These are phyloP conservation scores for Ogataea ramenticola DNA, from an alignment of 805 yeast genomes.

Conservation along the genomic window DNA sequence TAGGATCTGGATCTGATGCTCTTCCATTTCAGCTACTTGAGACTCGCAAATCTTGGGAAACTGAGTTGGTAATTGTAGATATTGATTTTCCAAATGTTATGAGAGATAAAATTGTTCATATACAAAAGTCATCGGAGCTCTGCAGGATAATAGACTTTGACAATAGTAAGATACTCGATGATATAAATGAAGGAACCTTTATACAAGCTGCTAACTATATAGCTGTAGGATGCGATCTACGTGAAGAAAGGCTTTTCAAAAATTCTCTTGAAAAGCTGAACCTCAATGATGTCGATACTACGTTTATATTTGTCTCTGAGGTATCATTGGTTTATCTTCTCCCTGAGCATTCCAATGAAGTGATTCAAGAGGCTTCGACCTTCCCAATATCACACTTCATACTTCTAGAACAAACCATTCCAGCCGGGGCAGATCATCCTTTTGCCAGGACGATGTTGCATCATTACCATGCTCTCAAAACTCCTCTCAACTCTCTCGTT, in stretches of 20 bases:
- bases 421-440: slow-evolving; percentile 54
- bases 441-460: slow-evolving; percentile 69
- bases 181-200: not conserved
- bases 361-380: slow-evolving; percentile 40
- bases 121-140: slow-evolving; percentile 41
- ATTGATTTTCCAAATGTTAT: slow-evolving; percentile 72
- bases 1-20: slow-evolving; percentile 78
- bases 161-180: not conserved
- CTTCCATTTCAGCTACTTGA: slow-evolving; percentile 44
- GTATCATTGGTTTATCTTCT: slow-evolving; percentile 79
- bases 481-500: slow-evolving; percentile 62
- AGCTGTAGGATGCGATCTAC: slow-evolving; percentile 62
- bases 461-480: slow-evolving; percentile 58
- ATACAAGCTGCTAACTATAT: slow-evolving; percentile 39
- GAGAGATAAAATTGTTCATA: slow-evolving; percentile 44
- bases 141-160: slow-evolving; percentile 33
- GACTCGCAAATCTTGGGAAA: slow-evolving; percentile 10
- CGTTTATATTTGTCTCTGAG: slow-evolving; percentile 67
- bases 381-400: slow-evolving; percentile 51
- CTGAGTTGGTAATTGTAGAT: slow-evolving; percentile 47
- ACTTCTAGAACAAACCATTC: slow-evolving; percentile 65
- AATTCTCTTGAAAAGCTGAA: slow-evolving; percentile 22
- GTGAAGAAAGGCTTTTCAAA: slow-evolving; percentile 34
- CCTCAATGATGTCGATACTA: slow-evolving; percentile 17
- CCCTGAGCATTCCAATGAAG: slow-evolving; percentile 54